Evolutionary conservation across 352 stramenopile species (phyloP).

Genomic region (Pilasporangium apinafurcum): DNA sequence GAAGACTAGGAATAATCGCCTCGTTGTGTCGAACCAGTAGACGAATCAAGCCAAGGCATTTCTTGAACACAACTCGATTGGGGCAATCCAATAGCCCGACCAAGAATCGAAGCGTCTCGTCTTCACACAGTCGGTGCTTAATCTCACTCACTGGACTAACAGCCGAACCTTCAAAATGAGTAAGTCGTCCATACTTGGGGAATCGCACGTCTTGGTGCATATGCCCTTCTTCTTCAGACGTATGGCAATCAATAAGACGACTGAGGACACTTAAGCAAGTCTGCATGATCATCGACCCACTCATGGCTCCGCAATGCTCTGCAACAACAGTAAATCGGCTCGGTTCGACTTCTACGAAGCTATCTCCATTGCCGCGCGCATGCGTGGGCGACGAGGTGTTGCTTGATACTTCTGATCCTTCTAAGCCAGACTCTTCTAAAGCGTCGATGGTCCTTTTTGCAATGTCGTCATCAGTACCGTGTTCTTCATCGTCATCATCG

Average conservation of each 20-base stretch:
- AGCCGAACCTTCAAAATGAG: constrained; percentile 74
- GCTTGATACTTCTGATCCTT: constrained; percentile 36
- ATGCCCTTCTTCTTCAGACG: constrained; percentile 71
- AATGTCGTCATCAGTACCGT: too few relatives aligned
- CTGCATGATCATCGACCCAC: constrained; percentile 84
- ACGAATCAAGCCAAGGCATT: constrained; percentile 72
- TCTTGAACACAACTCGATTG: constrained; percentile 83
- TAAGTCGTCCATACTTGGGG: constrained; percentile 71
- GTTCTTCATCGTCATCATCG: constrained; percentile 23
- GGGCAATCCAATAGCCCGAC: constrained; percentile 75
- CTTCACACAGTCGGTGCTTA: constrained; percentile 67
- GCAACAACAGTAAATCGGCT: constrained; percentile 66
- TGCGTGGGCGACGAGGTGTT: constrained; percentile 21
- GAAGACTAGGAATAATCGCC: constrained; percentile 73
- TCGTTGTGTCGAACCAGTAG: constrained; percentile 83
- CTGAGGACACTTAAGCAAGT: constrained; percentile 81
- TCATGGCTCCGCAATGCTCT: constrained; percentile 76
- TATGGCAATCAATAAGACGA: constrained; percentile 79
- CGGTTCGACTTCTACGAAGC: constrained; percentile 29
- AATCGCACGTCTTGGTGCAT: constrained; percentile 75
- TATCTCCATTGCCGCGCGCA: constrained; percentile 8
- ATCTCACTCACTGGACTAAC: constrained; percentile 75
- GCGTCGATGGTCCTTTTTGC: constrained; percentile 59
- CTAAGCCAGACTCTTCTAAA: constrained; percentile 47
- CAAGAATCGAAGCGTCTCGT: constrained; percentile 74